phyloP scores from a whole-genome alignment of 495 filamentous ascomycete species.

The Penicillium taxi region DNA sequence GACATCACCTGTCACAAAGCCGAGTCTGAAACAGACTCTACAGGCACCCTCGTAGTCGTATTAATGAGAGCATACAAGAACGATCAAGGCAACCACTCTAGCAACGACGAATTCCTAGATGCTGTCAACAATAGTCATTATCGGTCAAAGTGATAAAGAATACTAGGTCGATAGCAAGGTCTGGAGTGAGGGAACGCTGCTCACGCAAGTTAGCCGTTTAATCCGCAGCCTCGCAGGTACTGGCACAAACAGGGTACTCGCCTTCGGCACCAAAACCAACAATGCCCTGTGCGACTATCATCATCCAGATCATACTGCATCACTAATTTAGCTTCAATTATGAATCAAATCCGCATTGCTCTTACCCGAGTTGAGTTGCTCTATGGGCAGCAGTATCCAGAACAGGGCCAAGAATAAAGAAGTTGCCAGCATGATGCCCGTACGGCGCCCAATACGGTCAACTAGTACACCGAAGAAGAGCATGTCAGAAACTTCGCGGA shows the following conservation, averaged over 20 bases:
- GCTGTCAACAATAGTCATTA: too few relatives aligned
- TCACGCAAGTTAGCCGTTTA: too few relatives aligned
- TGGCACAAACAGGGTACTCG: constrained; percentile 41
- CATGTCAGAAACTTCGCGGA: constrained; percentile 32
- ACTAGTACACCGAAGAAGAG: constrained; percentile 27
- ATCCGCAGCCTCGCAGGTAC: constrained; percentile 40
- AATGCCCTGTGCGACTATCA: constrained; percentile 45
- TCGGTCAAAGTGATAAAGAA: background rate
- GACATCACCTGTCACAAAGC: too few relatives aligned
- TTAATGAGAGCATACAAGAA: too few relatives aligned
- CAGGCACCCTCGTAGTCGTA: too few relatives aligned
- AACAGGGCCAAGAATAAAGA: constrained; percentile 21
- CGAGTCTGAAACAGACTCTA: too few relatives aligned
- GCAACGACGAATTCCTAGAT: constrained; percentile 28
- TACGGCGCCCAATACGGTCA: constrained; percentile 25
- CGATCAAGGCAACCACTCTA: constrained; percentile 26
- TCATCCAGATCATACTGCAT: constrained; percentile 45
- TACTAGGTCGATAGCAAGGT: constrained; percentile 28
- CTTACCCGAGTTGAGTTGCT: constrained; percentile 20
- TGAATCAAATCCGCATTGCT: too few relatives aligned
- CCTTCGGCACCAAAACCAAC: constrained; percentile 46
- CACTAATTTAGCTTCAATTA: too few relatives aligned
- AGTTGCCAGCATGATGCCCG: constrained; percentile 21
- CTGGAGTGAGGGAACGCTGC: too few relatives aligned
- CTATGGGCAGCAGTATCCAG: constrained; percentile 26